Evolutionary conservation across 371 early-diverging fungal genomes (phyloP).

Genomic region (Zancudomyces culisetae): DNA sequence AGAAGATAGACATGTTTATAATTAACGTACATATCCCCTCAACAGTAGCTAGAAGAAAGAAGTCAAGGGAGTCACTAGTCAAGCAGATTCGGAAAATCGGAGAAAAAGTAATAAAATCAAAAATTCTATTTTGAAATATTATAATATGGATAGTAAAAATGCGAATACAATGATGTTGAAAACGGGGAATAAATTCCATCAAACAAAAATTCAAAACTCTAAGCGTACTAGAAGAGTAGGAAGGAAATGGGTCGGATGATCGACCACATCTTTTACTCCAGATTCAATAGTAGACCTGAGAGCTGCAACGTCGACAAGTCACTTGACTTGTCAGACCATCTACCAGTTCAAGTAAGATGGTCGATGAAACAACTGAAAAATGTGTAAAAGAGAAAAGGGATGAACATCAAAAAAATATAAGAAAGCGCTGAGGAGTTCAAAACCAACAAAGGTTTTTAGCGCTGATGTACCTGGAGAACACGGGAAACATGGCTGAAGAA

Average conservation of each 20-base stretch:
- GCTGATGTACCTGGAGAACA: too few relatives aligned
- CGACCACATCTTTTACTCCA: neutral
- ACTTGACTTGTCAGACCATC: neutral
- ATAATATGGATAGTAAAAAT: too few relatives aligned
- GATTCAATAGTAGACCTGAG: neutral
- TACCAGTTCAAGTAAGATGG: neutral
- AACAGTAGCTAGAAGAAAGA: neutral
- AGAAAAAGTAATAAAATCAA: too few relatives aligned
- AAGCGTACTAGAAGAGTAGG: neutral
- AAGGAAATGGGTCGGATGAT: neutral
- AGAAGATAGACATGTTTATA: neutral
- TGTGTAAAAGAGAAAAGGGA: neutral
- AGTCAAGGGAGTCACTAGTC: too few relatives aligned
- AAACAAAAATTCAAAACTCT: neutral
- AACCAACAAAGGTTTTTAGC: neutral
- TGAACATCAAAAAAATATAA: neutral
- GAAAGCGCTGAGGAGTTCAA: neutral
- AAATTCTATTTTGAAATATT: too few relatives aligned
- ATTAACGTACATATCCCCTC: neutral
- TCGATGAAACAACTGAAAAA: neutral
- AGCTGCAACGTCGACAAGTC: neutral
- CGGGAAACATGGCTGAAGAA: too few relatives aligned
- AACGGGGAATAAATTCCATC: too few relatives aligned
- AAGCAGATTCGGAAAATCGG: too few relatives aligned
- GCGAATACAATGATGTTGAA: too few relatives aligned